Conservation (phyloP, 2,329 filamentous ascomycete genomes). For the Phyllosticta citriasiana region DNA sequence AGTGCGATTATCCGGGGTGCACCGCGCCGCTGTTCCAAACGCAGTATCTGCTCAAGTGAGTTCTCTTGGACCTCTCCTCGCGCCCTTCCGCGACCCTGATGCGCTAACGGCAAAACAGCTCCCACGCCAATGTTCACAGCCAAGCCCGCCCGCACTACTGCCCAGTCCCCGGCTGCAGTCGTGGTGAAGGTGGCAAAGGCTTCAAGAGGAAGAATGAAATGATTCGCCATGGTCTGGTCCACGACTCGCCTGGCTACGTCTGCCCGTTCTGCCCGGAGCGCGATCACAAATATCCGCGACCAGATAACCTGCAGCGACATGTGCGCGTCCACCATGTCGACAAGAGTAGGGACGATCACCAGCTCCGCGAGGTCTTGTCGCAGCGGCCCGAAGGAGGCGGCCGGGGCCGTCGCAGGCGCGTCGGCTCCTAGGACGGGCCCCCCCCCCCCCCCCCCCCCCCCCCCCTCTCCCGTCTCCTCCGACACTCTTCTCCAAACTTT, state of each 20-base stretch:
- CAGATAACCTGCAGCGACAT: constrained; percentile 92
- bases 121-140: constrained; percentile 62
- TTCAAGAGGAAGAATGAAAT: constrained; percentile 63
- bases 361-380: constrained; percentile 70
- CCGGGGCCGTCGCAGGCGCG: constrained; percentile 66
- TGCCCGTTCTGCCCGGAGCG: constrained; percentile 93
- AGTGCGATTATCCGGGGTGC: constrained; percentile 55
- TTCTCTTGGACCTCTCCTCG: neutral
- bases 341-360: constrained; percentile 77
- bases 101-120: constrained; percentile 32
- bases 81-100: neutral
- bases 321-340: constrained; percentile 87
- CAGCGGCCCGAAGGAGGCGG: constrained; percentile 77
- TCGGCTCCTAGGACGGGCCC: constrained; percentile 20
- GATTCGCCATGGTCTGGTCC: constrained; percentile 75
- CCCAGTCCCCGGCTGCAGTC: constrained; percentile 46
- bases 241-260: constrained; percentile 87
- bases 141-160: constrained; percentile 55
- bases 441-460: too few relatives aligned
- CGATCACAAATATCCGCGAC: constrained; percentile 88
- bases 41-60: constrained; percentile 62
- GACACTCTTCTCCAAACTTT: neutral
- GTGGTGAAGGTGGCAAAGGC: constrained; percentile 52
- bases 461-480: neutral
- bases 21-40: constrained; percentile 67